Evolutionary conservation across 2,329 filamentous ascomycete species (phyloP), one percentile per base, ranked within the genome.

Genomic region (Colletotrichum viniferum): DNA sequence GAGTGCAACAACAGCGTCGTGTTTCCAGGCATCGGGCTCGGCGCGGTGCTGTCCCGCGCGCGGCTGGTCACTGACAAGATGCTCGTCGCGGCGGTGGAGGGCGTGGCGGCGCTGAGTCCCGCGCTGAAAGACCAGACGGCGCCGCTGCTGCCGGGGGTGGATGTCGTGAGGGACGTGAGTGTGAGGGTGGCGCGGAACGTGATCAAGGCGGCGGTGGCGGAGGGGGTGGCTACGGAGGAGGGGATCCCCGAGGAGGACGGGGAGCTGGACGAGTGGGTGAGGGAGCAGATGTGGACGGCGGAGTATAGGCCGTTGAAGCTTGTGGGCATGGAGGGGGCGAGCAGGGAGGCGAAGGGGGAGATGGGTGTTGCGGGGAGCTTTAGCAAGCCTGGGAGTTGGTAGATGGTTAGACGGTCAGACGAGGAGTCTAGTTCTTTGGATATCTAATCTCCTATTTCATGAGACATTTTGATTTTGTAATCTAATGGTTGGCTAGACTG

Each of bases 1-100:
- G 95, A 98, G 83, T 98, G 96, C 85, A 98, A 98, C 85, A 98
- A 98, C 85, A 94, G 92, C 1, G 94, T 94, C 38, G 94, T 94
- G 18, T 98, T 97, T 83, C 95, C 95, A 0, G 95, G 95, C 0
- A 96, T 98, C 74, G 95, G 95, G 0, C 92, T 98, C 1, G 96
- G 95, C 13, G 91, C 91, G 9, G 90, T 98, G 0, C 89, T 98
- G 2, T 92, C 89, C 30, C 92, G 94, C 16, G 88, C 93, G 4
- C 88, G 86, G 14, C 87, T 92, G 1, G 84, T 98, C 32, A 94
- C 93, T 0, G 92, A 96, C 76, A 90, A 91, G 77, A 96, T 98
- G 92, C 91, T 98, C 14, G 94, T 97, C 0, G 94, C 94, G 1
- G 96, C 95, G 0, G 92, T 94, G 4, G 90, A 93, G 79, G 94